These are phyloP conservation scores for Botrytis pseudocinerea DNA, from an alignment of 2,329 filamentous ascomycete species.

Conservation along the genomic window DNA sequence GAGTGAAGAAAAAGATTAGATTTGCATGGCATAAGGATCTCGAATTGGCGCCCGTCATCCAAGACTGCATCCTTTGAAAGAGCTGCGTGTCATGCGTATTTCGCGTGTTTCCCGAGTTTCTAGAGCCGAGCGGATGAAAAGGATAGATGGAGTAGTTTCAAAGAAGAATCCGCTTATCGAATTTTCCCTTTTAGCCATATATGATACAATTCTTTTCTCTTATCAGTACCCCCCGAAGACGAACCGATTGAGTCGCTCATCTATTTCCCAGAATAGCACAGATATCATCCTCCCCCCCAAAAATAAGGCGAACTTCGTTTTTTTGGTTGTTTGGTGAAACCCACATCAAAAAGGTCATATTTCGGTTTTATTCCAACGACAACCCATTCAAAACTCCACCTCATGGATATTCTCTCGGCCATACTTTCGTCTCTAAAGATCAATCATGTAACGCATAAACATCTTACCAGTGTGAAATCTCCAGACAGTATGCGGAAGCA, in stretches of 20 bases:
- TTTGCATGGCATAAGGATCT: neutral
- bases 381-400: constrained; percentile 13
- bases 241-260: neutral
- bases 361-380: constrained; percentile 18
- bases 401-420: constrained; percentile 19
- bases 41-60: constrained; percentile 6
- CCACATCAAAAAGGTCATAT: constrained; percentile 18
- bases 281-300: neutral
- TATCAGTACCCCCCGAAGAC: neutral
- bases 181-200: neutral
- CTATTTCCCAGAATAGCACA: constrained; percentile 10
- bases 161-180: neutral
- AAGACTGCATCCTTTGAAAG: neutral
- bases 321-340: constrained; percentile 7
- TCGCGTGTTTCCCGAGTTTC: neutral
- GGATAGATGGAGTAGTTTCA: neutral
- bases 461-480: constrained; percentile 8
- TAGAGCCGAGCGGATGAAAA: neutral
- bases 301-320: constrained; percentile 1
- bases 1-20: neutral
- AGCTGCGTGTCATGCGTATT: neutral
- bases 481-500: neutral
- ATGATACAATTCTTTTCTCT: neutral
- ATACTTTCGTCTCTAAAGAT: constrained; percentile 2
- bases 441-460: constrained; percentile 11